Base-by-base conservation (phyloP, 2,329 filamentous ascomycete genomes). In the Rhytidhysteron rufulum region DNA sequence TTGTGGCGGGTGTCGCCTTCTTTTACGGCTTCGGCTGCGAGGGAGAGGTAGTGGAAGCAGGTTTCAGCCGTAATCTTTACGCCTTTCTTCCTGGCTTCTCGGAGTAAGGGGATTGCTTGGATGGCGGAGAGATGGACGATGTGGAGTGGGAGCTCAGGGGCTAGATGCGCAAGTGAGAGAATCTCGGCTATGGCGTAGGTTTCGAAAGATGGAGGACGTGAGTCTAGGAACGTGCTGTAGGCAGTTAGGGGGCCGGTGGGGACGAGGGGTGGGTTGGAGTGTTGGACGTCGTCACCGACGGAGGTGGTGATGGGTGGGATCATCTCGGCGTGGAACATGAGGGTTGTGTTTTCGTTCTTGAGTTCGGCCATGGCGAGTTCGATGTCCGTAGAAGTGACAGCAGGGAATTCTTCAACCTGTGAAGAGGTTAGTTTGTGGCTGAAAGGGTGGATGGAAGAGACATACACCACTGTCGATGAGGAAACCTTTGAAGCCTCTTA, bases 261-360 rank as follows among this genome's bases (percentile, higher is more conserved):
- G 1, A 78, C 79, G 5, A 85, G 69, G 0, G 87, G 86, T 15
- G 87, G 80, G 5, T 78, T 72, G 0, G 86, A 86, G 19, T 70
- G 67, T 55, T 87, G 84, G 4, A 88, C 82, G 19, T 82, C 80
- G 62, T 93, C 88, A 39, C 86, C 85, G 2, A 90, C 85, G 0
- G 87, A 89, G 50, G 81, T 80, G 36, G 86, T 70, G 50, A 90
- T 86, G 15, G 88, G 87, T n/a, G 91, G 89, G 10, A 94, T 83
- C 89, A 96, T 97, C 67, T 98, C 93, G 41, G 93, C 93, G 62
- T 98, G 93, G 72, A 98, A 98, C 91, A 98, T 97, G 55, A 97
- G 81, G 0, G 89, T 95, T 2, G 93, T 97, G 15, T 88, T 78
- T 39, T 83, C 78, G 53, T 88, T 82, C 45, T 86, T 86, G 45